Evolutionary conservation across 1,139 yeast species (phyloP), one percentile per base, ranked within the genome.

Genomic region (Meyerozyma athensensis): DNA sequence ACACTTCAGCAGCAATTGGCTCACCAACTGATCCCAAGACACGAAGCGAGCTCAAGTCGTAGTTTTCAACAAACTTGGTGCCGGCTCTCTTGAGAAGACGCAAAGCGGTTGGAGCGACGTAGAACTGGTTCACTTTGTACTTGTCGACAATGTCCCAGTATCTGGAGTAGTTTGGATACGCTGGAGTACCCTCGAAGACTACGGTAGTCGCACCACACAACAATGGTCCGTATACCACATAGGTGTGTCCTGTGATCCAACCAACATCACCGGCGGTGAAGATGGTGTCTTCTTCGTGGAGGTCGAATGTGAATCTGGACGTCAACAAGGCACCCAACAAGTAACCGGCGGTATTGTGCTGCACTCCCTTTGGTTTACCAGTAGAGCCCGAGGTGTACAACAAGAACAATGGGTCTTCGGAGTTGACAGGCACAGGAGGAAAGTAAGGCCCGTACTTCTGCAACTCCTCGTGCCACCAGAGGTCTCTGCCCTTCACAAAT

Each of bases 191-290:
- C 66, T 85, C 94, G 58, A 82, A 85, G 10, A 85, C 86, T 19
- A 85, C 84, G 4, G 92, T 78, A 23, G 94, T 81, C 33, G 89
- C 87, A 55, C 95, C 95, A 48, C 73, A 73, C 39, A 81, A 64
- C 50, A 85, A 69, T 18, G 95, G 95, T 38, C 94, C 95, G 54
- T 85, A 85, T 35, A 84, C 86, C 30, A 77, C 86, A 56, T 84
- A 85, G 2, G 92, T 78, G 62, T 85, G 95, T 39, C 95, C 95
- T 8, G 94, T 84, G 52, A 85, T 83, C 95, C 95, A 85, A 47
- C 95, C 95, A 42, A 85, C 79, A 58, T 85, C 95, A 53, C 94
- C 95, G 14, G 94, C 94, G 9, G 94, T 84, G 66, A 85, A 85
- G 43, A 85, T 63, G 21, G 77, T 66, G 54, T 85, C 95, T 33